Evolutionary conservation across 202 grass and related monocot genomes (phyloP).

Genomic region (Zoysia matrella): DNA sequence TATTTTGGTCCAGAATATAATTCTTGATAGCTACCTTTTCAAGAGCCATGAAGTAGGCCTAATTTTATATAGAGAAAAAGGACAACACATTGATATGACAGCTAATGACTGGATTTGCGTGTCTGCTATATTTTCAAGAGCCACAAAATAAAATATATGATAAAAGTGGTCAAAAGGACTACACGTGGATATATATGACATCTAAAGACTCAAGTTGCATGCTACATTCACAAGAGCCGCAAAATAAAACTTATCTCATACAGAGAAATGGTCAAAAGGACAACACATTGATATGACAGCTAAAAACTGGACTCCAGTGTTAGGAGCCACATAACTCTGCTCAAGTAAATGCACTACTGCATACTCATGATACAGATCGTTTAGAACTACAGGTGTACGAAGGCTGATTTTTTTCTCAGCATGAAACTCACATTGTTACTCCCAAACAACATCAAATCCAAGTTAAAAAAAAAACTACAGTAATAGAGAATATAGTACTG

Average conservation of each 20-base stretch:
- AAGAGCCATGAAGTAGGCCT: no score
- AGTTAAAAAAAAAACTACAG: background rate
- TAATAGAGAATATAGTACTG: background rate
- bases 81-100: no score
- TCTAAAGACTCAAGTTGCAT: background rate
- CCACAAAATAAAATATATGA: background rate
- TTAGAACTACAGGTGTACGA: background rate
- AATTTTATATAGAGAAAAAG: no score
- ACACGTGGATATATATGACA: background rate
- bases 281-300: constrained; percentile 14
- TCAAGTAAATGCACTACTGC: no score
- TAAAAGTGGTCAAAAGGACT: background rate
- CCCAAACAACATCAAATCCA: background rate
- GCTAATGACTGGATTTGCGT: no score
- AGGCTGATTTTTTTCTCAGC: background rate
- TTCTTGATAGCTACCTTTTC: background rate
- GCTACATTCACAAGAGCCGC: background rate
- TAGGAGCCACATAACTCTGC: background rate
- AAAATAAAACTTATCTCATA: constrained; percentile 6
- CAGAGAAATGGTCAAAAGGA: constrained; percentile 2
- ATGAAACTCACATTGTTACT: no score
- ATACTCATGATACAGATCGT: no score
- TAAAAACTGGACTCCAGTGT: background rate
- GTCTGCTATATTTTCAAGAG: background rate
- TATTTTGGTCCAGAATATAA: background rate